Base-by-base conservation (phyloP, 2,329 filamentous ascomycete species). In the Gaeumannomyces tritici region DNA sequence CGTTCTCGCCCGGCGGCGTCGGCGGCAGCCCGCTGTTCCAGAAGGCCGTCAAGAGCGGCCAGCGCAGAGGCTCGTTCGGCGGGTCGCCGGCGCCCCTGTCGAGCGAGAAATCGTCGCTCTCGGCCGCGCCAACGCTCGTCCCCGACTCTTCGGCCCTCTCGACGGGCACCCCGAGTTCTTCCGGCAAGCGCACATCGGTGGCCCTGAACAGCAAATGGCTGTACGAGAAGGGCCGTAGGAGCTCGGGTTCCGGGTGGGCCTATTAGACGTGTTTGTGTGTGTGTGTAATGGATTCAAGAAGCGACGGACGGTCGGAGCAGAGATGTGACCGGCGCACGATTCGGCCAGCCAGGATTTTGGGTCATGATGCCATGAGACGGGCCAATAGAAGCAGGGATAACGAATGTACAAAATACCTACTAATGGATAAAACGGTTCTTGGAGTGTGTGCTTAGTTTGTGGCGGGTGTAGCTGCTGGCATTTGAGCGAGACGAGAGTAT, bases 151-250 rank as follows among this genome's bases (percentile, higher is more conserved):
- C 76, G 69, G 79, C 73, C 31, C 74, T 77, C 7, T 75, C 76
- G 54, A 31, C 88, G 1, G 80, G 83, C 18, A 88, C 88, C 24
- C 89, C 90, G 1, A 93, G 87, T 66, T 89, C 90, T 0, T 76
- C 79, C 7, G 81, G 83, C 51, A 91, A 89, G 76, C 83, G 86
- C 63, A 87, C 88, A 55, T 92, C 85, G 67, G 85, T 96, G 61
- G 86, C 87, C 0, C 71, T 97, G 71, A 97, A 93, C 75, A 96
- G 87, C 77, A 96, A 95, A 77, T 98, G 93, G 93, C 75, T 97
- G 64, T 98, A 96, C 71, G 91, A 97, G 74, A 90, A 87, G 75
- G 89, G 89, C 69, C 78, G 86, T 72, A 73, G 86, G 72, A 77
- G 82, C 67, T 79, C 80, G 61, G 73, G 78, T 13, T 79, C 73